Evolutionary conservation across 306 rosid genomes (phyloP), one percentile per base, ranked within the genome.

Genomic region (Arachis stenosperma): DNA sequence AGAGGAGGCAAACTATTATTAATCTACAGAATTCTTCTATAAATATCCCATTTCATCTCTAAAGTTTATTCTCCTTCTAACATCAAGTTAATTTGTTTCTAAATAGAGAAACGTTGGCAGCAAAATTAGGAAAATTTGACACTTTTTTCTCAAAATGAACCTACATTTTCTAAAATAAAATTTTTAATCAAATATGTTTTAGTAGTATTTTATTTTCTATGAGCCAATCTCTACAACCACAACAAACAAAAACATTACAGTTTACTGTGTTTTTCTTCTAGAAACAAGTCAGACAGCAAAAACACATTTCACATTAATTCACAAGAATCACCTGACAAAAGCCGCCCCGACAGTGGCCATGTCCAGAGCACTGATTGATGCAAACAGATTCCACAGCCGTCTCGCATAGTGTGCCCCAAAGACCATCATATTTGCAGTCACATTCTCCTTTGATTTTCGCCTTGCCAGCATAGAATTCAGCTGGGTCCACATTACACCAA

Each of bases 401-500:
- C 84, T 94, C 99, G 71, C 99, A 94, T 22, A 94, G 86, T 61
- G 75, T 75, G 22, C 99, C 99, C 79, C 62, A 67, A 14, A 79
- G 80, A 78, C 99, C 84, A 75, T 94, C 99, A 51, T 88, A 94
- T 77, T 85, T 87, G 87, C 99, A 94, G 79, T 91, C 84, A 78
- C 99, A 94, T 81, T 88, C 95, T 81, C 79, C 91, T 82, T 94
- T 94, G 83, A 86, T 78, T 70, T 80, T 60, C 43, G 79, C 88
- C 84, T 91, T 94, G 54, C 71, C 81, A 75, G 89, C 90, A 84
- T 94, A 91, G 8, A 80, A 96, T 76, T 91, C 91, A 64, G 71
- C 85, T 52, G 99, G 99, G 58, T 94, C 96, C 40, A 94, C 95
- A 77, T 94, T 94, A 84, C 99, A 94, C 99, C 99, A 94, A 68